Conservation (phyloP, 2,329 filamentous ascomycete genomes). For the Fusarium nanum region DNA sequence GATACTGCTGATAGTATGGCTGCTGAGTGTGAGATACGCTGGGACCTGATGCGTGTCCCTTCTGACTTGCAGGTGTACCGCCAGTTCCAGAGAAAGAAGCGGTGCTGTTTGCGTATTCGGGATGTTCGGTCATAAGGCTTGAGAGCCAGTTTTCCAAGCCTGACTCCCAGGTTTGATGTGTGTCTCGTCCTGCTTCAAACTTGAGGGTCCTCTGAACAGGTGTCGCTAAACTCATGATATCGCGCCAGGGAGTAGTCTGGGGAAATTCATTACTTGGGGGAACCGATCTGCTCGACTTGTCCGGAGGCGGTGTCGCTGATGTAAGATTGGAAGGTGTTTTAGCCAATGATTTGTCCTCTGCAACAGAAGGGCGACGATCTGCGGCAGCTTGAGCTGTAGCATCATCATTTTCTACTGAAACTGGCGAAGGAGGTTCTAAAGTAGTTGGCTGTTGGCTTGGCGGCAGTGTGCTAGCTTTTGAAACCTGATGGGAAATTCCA, state of each 20-base stretch:
- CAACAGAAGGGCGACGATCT: constrained; percentile 53
- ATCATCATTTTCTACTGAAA: constrained; percentile 54
- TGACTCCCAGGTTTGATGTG: constrained; percentile 78
- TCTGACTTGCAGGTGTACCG: constrained; percentile 27
- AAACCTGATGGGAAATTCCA: constrained; percentile 44
- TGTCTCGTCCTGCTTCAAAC: constrained; percentile 77
- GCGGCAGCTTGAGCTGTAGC: constrained; percentile 40
- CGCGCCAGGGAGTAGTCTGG: constrained; percentile 71
- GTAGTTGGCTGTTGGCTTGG: constrained; percentile 36
- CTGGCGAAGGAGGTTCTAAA: constrained; percentile 58
- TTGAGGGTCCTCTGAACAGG: constrained; percentile 76
- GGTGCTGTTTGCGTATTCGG: constrained; percentile 60
- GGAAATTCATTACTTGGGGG: constrained; percentile 29
- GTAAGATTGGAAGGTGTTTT: constrained; percentile 51
- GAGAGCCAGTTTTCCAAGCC: constrained; percentile 73
- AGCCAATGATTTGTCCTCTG: constrained; percentile 58
- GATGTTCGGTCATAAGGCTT: constrained; percentile 57
- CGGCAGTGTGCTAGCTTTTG: constrained; percentile 37
- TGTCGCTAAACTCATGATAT: constrained; percentile 78
- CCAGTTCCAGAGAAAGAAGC: constrained; percentile 45
- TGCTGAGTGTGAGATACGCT: constrained; percentile 51
- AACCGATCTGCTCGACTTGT: constrained; percentile 40
- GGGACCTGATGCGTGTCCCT: constrained; percentile 37
- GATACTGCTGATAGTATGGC: constrained; percentile 68
- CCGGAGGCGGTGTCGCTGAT: constrained; percentile 53